Evolutionary conservation across 768 basidiomycete species (phyloP), one percentile per base, ranked within the genome.

Genomic region (Suillus fuscotomentosus): DNA sequence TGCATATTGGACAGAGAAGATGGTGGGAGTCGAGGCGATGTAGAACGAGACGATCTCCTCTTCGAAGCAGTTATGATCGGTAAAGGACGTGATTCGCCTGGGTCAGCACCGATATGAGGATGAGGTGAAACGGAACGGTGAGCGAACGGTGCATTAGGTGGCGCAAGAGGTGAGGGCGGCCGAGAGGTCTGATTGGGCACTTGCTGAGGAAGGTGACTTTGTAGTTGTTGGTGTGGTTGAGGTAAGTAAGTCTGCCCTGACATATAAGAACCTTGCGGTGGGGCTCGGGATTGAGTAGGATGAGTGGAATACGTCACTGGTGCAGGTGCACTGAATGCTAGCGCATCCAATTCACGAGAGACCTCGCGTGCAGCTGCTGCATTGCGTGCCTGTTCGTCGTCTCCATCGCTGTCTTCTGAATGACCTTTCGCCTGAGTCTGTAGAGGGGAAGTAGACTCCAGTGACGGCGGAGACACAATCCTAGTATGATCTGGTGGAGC

Each of bases 301-400:
- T 72, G 67, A 13, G 55, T 54, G 60, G 70, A 70, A 20, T 65
- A 67, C 34, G 62, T 67, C 24, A 64, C 47, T 3, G 67, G 66
- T 15, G 65, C 63, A 57, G 72, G 70, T 1, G 80, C 71, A 62
- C 67, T 75, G 66, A 80, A 82, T 63, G 78, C 80, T 20, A 91
- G 74, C 22, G 85, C 79, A 63, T 89, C 87, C 57, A 91, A 69
- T 70, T 90, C 91, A 14, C 84, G 82, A 14, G 83, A 83, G 1
- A 92, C 81, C 71, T 89, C 89, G 20, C 86, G 82, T 5, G 89
- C 89, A 34, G 87, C 89, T 20, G 89, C 90, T 1, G 84, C 86
- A 67, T 88, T 85, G 36, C 84, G 80, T n/a, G 79, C 80, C 3
- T 73, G 77, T 67, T 89, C 88, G 13, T 87, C 83, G 9, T 82